phyloP scores from a whole-genome alignment of 2,329 filamentous ascomycete genomes.

The Diaporthe sp. region DNA sequence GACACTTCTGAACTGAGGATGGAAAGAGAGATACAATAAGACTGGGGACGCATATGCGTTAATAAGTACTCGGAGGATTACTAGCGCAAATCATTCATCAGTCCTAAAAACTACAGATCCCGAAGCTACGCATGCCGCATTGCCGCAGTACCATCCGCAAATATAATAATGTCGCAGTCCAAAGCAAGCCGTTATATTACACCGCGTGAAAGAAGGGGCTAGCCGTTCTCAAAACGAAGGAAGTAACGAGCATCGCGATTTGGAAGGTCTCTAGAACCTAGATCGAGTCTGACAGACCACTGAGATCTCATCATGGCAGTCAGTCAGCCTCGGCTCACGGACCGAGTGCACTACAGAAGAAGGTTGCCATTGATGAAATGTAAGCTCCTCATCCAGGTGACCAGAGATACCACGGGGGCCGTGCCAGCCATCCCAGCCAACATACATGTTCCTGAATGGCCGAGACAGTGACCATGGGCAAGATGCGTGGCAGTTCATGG shows the following conservation, averaged over 20 bases:
- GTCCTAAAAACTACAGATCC: background rate
- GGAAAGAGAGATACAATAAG: background rate
- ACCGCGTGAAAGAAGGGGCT: background rate
- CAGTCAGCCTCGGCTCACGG: conserved; percentile 8
- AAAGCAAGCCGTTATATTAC: background rate
- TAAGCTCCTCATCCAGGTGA: background rate
- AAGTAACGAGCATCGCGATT: conserved; percentile 10
- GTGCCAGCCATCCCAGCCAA: background rate
- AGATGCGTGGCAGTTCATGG: background rate
- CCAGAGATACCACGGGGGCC: background rate
- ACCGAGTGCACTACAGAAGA: background rate
- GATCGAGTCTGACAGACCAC: conserved; percentile 3
- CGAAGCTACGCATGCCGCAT: background rate
- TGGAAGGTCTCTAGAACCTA: conserved; percentile 16
- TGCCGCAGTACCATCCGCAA: background rate
- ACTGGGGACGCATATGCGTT: background rate
- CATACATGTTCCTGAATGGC: background rate
- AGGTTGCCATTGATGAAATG: background rate
- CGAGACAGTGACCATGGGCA: background rate
- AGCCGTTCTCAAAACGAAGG: background rate
- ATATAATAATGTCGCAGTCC: background rate
- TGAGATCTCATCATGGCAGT: background rate
- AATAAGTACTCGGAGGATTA: background rate
- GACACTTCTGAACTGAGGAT: background rate
- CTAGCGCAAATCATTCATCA: background rate